Evolutionary conservation across 2,329 filamentous ascomycete species (phyloP).

Genomic region (Dendrostoma leiphaemia): DNA sequence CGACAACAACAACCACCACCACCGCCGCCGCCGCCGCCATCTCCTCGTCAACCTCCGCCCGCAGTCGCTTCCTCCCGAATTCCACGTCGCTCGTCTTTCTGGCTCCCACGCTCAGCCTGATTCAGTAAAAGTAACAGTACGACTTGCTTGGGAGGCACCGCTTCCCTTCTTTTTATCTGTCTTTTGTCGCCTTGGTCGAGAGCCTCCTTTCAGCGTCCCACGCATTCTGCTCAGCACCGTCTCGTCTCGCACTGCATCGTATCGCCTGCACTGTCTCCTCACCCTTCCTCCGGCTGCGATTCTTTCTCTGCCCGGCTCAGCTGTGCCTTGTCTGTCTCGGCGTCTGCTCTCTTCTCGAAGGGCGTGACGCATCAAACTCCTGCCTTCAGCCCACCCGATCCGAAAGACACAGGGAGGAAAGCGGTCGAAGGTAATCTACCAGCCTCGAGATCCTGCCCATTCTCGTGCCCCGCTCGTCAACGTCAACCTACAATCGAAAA

Average conservation of each 20-base stretch:
- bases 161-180: slow-evolving; percentile 19
- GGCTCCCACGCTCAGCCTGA: slow-evolving; percentile 21
- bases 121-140: slow-evolving; percentile 18
- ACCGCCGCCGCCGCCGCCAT: slow-evolving; percentile 13
- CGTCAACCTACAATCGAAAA: background rate
- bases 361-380: slow-evolving; percentile 11
- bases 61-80: background rate
- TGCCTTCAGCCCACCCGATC: slow-evolving; percentile 4
- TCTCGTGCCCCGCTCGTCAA: slow-evolving; percentile 10
- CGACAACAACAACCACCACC: slow-evolving; percentile 14
- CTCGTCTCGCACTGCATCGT: background rate
- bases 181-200: slow-evolving; percentile 19
- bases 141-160: slow-evolving; percentile 14
- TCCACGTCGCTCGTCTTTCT: background rate
- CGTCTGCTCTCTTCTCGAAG: slow-evolving; percentile 10
- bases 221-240: slow-evolving; percentile 9
- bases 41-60: too few species aligned
- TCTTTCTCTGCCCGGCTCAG: slow-evolving; percentile 7
- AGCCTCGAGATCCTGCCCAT: slow-evolving; percentile 6
- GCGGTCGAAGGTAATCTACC: background rate
- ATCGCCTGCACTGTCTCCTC: slow-evolving; percentile 11
- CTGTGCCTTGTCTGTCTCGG: slow-evolving; percentile 13
- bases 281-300: slow-evolving; percentile 5
- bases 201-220: slow-evolving; percentile 16
- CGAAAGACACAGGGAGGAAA: slow-evolving; percentile 1